Conservation (phyloP, 2,329 filamentous ascomycete species). For the Shiraia bambusicola region DNA sequence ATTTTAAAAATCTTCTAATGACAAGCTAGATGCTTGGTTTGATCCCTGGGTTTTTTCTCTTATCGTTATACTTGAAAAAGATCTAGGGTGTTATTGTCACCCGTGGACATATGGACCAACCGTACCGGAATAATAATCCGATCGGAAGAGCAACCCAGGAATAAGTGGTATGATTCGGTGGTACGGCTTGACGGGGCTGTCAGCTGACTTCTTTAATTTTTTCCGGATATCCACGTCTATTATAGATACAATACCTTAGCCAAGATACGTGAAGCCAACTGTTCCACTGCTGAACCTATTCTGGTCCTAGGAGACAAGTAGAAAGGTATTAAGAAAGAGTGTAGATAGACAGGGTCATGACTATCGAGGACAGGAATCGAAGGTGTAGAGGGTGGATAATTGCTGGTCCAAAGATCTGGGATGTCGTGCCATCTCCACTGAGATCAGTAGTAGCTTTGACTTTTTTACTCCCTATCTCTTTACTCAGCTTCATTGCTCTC, state of each 20-base stretch:
- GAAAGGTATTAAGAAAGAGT: constrained; percentile 31
- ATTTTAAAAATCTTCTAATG: background rate
- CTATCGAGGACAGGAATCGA: constrained; percentile 49
- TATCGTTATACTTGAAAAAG: constrained; percentile 49
- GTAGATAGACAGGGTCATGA: constrained; percentile 14
- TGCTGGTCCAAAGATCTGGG: constrained; percentile 11
- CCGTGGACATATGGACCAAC: constrained; percentile 57
- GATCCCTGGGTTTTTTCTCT: constrained; percentile 38
- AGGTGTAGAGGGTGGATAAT: constrained; percentile 57
- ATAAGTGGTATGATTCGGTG: constrained; percentile 36
- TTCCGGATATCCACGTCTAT: constrained; percentile 23
- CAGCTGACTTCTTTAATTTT: constrained; percentile 22
- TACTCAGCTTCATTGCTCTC: constrained; percentile 9
- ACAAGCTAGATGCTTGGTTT: constrained; percentile 14
- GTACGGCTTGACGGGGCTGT: constrained; percentile 32
- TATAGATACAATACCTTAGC: constrained; percentile 18
- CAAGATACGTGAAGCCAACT: constrained; percentile 22
- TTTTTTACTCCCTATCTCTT: constrained; percentile 12
- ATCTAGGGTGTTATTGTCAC: constrained; percentile 59
- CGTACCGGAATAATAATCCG: constrained; percentile 45
- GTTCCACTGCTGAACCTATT: constrained; percentile 17
- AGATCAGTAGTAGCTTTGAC: constrained; percentile 7
- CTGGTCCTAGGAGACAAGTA: constrained; percentile 23
- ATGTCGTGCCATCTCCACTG: constrained; percentile 4
- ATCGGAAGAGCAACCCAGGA: constrained; percentile 23